Percentiles rank a stretch among this genome's conserved stretches.
Conservation (phyloP, 352 stramenopile genomes). For the Pythium rhizo-oryzae region DNA sequence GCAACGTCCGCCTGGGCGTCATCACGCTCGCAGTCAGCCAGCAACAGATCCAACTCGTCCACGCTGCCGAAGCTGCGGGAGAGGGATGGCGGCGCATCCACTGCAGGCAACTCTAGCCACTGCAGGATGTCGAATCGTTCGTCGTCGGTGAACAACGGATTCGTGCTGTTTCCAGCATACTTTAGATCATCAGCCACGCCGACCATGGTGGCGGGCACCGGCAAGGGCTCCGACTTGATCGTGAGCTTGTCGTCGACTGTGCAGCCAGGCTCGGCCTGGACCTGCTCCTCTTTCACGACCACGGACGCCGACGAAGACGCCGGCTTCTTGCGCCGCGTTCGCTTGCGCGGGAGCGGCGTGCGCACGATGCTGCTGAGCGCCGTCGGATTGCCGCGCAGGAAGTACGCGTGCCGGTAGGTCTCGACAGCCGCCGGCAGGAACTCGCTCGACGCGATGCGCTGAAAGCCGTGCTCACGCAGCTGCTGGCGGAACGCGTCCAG, state of each 20-base stretch:
- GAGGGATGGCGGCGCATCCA: constrained; percentile 17
- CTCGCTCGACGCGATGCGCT: constrained; percentile 11
- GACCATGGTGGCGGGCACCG: not conserved
- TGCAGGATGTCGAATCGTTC: constrained; percentile 33
- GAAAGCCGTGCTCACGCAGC: constrained; percentile 68
- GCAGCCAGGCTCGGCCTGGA: constrained; percentile 9
- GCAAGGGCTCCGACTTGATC: constrained; percentile 15
- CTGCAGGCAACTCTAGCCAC: constrained; percentile 32
- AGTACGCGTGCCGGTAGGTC: constrained; percentile 25
- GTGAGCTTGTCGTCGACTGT: not conserved
- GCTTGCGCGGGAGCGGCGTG: constrained; percentile 20
- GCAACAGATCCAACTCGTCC: constrained; percentile 20
- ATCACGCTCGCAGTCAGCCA: constrained; percentile 11
- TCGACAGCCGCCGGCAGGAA: constrained; percentile 5
- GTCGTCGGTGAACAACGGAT: constrained; percentile 33
- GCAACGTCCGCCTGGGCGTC: not conserved
- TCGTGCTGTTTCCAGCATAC: constrained; percentile 29
- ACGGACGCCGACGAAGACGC: not conserved
- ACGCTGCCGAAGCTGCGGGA: constrained; percentile 14
- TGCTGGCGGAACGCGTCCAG: constrained; percentile 71
- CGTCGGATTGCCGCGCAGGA: constrained; percentile 25
- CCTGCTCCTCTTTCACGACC: not conserved
- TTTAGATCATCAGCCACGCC: constrained; percentile 6
- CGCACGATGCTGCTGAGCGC: constrained; percentile 26
- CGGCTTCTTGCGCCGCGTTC: constrained; percentile 25